Percentiles rank a stretch among this genome's conserved stretches.
These are phyloP conservation scores for Periconia sp. DNA, from an alignment of 2,329 filamentous ascomycete species.

Conservation along the genomic window DNA sequence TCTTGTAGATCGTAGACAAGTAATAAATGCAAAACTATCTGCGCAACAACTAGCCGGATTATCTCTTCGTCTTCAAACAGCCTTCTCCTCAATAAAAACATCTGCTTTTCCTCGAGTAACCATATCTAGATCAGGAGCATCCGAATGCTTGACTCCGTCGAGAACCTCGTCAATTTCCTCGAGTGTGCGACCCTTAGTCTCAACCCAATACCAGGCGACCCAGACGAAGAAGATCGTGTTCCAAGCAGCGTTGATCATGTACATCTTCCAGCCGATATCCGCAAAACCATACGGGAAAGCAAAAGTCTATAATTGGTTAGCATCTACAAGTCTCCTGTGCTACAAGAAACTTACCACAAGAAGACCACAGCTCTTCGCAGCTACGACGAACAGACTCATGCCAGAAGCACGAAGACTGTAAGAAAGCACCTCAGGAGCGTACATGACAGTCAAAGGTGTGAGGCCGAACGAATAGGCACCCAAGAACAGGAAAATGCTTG, in stretches of 20 bases:
- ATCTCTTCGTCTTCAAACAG: no score
- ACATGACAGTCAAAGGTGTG: conserved; percentile 8
- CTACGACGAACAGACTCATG: neutral
- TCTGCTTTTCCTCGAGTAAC: neutral
- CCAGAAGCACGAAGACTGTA: conserved; percentile 2
- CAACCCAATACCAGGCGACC: conserved; percentile 40
- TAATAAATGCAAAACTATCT: no score
- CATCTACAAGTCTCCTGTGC: neutral
- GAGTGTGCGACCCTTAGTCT: conserved; percentile 15
- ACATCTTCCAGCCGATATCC: conserved; percentile 11
- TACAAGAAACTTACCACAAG: neutral
- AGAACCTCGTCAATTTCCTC: conserved; percentile 17
- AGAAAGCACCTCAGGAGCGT: conserved; percentile 8
- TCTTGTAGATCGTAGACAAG: no score
- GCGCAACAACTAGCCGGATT: no score
- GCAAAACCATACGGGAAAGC: conserved; percentile 1
- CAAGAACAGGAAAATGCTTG: conserved; percentile 9
- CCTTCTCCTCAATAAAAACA: no score
- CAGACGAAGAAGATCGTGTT: conserved; percentile 49
- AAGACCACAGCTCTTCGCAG: neutral
- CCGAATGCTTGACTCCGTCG: conserved; percentile 14
- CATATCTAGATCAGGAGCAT: conserved; percentile 8
- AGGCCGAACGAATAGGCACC: conserved; percentile 9
- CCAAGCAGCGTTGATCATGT: conserved; percentile 54
- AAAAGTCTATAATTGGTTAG: conserved; percentile 17